Conservation (phyloP, 1,284 basidiomycete species). For the Malassezia sympodialis region DNA sequence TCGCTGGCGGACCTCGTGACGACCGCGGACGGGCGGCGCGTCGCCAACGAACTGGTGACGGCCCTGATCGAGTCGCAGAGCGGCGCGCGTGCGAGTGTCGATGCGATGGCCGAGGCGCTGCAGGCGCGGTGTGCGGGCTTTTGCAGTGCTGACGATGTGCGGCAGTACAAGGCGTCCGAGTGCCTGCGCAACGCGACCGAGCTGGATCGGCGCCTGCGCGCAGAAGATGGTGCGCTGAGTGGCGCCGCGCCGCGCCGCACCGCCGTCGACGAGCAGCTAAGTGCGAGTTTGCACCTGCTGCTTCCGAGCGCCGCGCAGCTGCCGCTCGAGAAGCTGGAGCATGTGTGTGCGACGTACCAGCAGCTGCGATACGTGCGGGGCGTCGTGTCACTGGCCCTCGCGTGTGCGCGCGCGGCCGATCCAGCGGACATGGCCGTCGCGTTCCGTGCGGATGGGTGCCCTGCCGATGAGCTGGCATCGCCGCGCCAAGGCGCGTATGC, state of each 20-base stretch:
- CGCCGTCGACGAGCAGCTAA: conserved; percentile 18
- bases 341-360: conserved; percentile 76
- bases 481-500: conserved; percentile 53
- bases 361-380: conserved; percentile 72
- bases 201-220: conserved; percentile 52
- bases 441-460: conserved; percentile 57
- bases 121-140: conserved; percentile 92
- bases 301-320: conserved; percentile 73
- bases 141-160: conserved; percentile 94
- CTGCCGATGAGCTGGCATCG: conserved; percentile 57
- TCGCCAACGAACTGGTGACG: conserved; percentile 57
- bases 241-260: not conserved
- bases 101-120: conserved; percentile 85
- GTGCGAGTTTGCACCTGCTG: conserved; percentile 57
- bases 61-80: conserved; percentile 96
- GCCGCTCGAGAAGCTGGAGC: conserved; percentile 70
- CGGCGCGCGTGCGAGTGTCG: conserved; percentile 86
- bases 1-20: conserved; percentile 51
- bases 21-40: conserved; percentile 73
- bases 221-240: conserved; percentile 50
- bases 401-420: conserved; percentile 73
- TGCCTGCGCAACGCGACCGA: conserved; percentile 81
- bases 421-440: conserved; percentile 54
- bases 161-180: conserved; percentile 96
- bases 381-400: conserved; percentile 72